Evolutionary conservation across 2,329 filamentous ascomycete species (phyloP).

Genomic region (Fusarium cyanostomum): DNA sequence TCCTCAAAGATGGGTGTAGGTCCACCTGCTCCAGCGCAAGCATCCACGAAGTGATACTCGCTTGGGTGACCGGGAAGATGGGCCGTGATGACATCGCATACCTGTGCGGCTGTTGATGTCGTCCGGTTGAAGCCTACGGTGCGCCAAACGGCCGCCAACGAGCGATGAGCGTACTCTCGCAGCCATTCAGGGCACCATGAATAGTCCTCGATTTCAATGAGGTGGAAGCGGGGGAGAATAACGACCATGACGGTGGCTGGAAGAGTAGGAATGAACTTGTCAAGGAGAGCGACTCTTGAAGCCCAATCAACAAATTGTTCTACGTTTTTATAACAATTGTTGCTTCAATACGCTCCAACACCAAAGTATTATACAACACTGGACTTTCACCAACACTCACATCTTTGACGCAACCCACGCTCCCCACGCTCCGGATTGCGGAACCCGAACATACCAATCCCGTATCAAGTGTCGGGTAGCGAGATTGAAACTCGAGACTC

Average conservation of each 20-base stretch:
- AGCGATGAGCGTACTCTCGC: slow-evolving; percentile 37
- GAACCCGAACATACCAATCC: slow-evolving; percentile 5
- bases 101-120: slow-evolving; percentile 26
- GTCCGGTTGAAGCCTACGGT: slow-evolving; percentile 36
- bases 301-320: too few species aligned
- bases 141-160: slow-evolving; percentile 32
- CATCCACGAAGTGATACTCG: slow-evolving; percentile 36
- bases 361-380: slow-evolving; percentile 1
- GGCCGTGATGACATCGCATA: slow-evolving; percentile 33
- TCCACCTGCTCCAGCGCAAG: slow-evolving; percentile 32
- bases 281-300: too few species aligned
- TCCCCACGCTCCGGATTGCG: slow-evolving; percentile 10
- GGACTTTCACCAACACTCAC: too few species aligned
- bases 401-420: too few species aligned
- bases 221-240: slow-evolving; percentile 34
- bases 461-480: too few species aligned
- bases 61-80: slow-evolving; percentile 30
- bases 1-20: slow-evolving; percentile 36
- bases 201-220: slow-evolving; percentile 38
- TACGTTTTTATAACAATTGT: neutral
- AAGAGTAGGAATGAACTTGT: too few species aligned
- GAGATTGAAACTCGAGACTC: too few species aligned
- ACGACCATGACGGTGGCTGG: slow-evolving; percentile 22
- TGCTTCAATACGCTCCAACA: too few species aligned
- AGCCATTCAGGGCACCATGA: slow-evolving; percentile 37